Evolutionary conservation across 1,284 basidiomycete genomes (phyloP).

Genomic region (Leccinum subspadiceum): DNA sequence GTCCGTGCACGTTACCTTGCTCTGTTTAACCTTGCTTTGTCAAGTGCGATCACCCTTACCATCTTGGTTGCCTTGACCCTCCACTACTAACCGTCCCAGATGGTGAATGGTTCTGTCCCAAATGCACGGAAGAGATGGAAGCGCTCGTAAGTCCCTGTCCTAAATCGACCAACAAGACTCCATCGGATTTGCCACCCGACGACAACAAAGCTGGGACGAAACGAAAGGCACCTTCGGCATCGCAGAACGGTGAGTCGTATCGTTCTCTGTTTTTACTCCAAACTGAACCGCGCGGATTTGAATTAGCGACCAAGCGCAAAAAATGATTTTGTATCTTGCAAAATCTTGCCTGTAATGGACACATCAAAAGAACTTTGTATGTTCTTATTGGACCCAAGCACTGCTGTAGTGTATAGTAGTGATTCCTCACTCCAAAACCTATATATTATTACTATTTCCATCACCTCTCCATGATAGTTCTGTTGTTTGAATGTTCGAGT

Average conservation of each 20-base stretch:
- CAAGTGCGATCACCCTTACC: slow-evolving; percentile 89
- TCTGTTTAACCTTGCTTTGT: slow-evolving; percentile 1
- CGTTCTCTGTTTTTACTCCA: not conserved
- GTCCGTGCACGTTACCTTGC: not conserved
- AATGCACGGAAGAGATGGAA: slow-evolving; percentile 43
- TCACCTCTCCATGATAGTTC: not conserved
- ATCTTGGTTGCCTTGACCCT: slow-evolving; percentile 78
- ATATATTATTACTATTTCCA: slow-evolving; percentile 31
- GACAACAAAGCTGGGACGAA: slow-evolving; percentile 23
- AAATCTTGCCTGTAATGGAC: not conserved
- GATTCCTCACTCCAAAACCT: slow-evolving; percentile 2
- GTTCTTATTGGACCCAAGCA: slow-evolving; percentile 1
- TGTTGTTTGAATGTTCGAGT: not conserved
- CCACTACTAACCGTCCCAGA: slow-evolving; percentile 78
- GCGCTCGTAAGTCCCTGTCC: slow-evolving; percentile 22
- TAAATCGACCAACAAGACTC: slow-evolving; percentile 11
- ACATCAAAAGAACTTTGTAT: not conserved
- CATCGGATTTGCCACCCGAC: not conserved
- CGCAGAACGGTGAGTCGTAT: slow-evolving; percentile 24
- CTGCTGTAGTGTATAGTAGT: slow-evolving; percentile 12
- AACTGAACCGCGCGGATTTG: not conserved
- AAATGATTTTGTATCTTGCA: slow-evolving; percentile 17
- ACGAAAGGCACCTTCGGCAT: slow-evolving; percentile 24
- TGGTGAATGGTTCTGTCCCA: slow-evolving; percentile 91
- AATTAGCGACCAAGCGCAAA: slow-evolving; percentile 30